Base-by-base conservation (phyloP, 257 asterid species). In the Paulownia fortunei region DNA sequence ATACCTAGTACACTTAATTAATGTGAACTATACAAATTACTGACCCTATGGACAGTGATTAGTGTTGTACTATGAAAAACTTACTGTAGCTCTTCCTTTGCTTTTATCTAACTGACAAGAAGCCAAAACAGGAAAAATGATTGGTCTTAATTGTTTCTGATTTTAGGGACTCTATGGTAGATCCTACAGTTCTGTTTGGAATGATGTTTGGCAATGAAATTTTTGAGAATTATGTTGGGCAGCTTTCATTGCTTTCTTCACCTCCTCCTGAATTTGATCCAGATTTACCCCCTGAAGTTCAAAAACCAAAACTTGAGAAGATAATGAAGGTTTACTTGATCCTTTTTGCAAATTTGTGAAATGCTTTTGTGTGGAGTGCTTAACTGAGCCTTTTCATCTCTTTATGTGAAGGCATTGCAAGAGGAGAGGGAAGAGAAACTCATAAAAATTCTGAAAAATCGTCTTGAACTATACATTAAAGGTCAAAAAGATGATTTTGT, bases 341-440 rank as follows among this genome's bases (percentile, higher is more conserved):
- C 39, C 60, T 7, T 69, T 32, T 16, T 18, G 18, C 51, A 42
- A 41, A 24, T 23, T 21, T 30, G 4, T 51, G 52, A 18, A 54
- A 7, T 13, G 30, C 15, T 58, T 67, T 16, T 39, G 37, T 9
- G 0, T 56, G 46, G 10, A 47, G 26, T 59, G 19, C 60, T 58
- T 63, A 46, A 54, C 78, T 51, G 76, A 78, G 69, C 51, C 51
- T 60, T 64, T 81, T 30, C 60, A 12, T 66, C 44, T 51, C 62
- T 69, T 79, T 32, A 41, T 52, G 46, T 74, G 78, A 85, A 93
- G 97, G 89, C 83, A 68, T 27, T 83, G 74, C 97, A 92, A 87
- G 89, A 81, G 78, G 97, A 90, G 81, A 91, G 98, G 80, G 95
- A 88, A 83, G 95, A 83, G 76, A 89, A 86, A 76, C 97, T 93